Percentiles rank a stretch among this genome's conserved stretches.
Evolutionary conservation across 371 early-diverging fungal species (phyloP).

Genomic region (Synchytrium microbalum): DNA sequence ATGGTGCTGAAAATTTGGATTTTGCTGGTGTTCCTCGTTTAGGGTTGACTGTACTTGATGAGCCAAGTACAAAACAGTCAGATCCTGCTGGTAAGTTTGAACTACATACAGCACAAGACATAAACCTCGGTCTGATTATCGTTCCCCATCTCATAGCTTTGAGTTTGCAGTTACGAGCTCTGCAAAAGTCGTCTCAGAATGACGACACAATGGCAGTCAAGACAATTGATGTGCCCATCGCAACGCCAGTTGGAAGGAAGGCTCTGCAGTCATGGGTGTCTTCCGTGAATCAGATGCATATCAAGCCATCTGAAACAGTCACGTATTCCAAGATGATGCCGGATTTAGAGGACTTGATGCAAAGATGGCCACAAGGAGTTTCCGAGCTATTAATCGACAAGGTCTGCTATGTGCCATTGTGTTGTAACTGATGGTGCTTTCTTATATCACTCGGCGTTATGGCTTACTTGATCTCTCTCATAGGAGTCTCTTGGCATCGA

Average conservation of each 20-base stretch:
- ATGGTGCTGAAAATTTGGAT: constrained; percentile 1
- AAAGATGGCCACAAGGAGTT: constrained; percentile 37
- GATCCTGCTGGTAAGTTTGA: constrained; percentile 34
- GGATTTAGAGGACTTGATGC: constrained; percentile 45
- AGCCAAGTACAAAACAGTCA: constrained; percentile 39
- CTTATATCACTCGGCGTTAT: background rate
- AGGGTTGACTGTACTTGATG: constrained; percentile 40
- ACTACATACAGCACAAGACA: background rate
- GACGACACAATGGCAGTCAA: constrained; percentile 10
- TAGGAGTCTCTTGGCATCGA: constrained; percentile 15
- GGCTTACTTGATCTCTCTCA: background rate
- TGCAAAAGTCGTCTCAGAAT: constrained; percentile 20
- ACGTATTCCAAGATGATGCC: constrained; percentile 39
- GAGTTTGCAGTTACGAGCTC: constrained; percentile 35
- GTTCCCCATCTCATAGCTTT: constrained; percentile 20
- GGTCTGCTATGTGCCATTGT: background rate
- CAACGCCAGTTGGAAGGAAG: constrained; percentile 9
- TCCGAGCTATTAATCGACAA: constrained; percentile 30
- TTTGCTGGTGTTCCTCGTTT: constrained; percentile 10
- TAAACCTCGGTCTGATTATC: background rate
- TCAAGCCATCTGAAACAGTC: constrained; percentile 31
- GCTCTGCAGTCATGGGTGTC: constrained; percentile 31
- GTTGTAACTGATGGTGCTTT: background rate
- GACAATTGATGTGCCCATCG: constrained; percentile 17
- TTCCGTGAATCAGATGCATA: constrained; percentile 39